Percentiles rank a stretch among this genome's conserved stretches.
phyloP scores from a whole-genome alignment of 164 flowering plant genomes.

The Kingdonia uniflora region DNA sequence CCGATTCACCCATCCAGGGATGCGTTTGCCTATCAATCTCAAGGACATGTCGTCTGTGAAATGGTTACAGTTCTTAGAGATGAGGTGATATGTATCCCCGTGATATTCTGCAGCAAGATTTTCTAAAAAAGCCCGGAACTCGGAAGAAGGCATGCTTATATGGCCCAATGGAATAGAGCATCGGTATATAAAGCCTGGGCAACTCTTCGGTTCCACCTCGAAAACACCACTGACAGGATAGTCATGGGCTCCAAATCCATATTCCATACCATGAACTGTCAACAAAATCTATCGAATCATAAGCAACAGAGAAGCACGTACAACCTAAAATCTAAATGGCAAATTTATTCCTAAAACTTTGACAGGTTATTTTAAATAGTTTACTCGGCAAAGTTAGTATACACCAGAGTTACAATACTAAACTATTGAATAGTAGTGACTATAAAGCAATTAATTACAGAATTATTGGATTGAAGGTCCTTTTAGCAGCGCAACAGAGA shows the following conservation, averaged over 20 bases:
- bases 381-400: neutral
- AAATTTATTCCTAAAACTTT: neutral
- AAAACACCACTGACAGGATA: conserved; percentile 81
- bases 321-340: too few species aligned
- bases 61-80: conserved; percentile 85
- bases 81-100: conserved; percentile 85
- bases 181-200: conserved; percentile 76
- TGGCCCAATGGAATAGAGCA: conserved; percentile 53
- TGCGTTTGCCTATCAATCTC: conserved; percentile 49
- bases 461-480: too few species aligned
- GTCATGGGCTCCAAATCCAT: conserved; percentile 90
- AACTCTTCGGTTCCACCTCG: conserved; percentile 76
- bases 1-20: conserved; percentile 89
- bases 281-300: too few species aligned
- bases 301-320: too few species aligned
- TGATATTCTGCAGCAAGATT: conserved; percentile 62
- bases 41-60: conserved; percentile 58
- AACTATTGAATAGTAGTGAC: too few species aligned
- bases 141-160: conserved; percentile 40
- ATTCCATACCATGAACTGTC: conserved; percentile 77
- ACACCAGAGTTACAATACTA: too few species aligned
- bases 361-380: neutral
- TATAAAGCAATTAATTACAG: too few species aligned
- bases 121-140: conserved; percentile 53
- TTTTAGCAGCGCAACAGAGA: too few species aligned